phyloP scores from a whole-genome alignment of 2,329 filamentous ascomycete genomes.

The Pyrenophora teres region DNA sequence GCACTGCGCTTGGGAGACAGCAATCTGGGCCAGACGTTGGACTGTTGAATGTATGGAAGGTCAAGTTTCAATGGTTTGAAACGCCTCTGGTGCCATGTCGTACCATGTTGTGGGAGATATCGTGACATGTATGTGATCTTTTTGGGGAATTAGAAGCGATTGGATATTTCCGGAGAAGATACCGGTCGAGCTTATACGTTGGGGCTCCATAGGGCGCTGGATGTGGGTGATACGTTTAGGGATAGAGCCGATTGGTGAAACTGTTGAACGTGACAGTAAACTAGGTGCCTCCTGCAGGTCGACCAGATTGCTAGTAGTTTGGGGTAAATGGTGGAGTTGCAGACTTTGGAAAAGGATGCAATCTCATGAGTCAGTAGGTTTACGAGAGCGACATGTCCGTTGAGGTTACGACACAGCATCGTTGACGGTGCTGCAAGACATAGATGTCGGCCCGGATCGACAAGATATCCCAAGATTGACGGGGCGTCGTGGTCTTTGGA shows the following conservation, averaged over 20 bases:
- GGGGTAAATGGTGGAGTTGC: constrained; percentile 1
- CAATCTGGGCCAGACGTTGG: constrained; percentile 1
- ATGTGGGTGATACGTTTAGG: constrained; percentile 11
- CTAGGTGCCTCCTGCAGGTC: constrained; percentile 3
- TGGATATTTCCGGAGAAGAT: constrained; percentile 8
- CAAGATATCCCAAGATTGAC: constrained; percentile 9
- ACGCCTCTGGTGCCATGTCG: constrained; percentile 10
- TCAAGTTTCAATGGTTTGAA: constrained; percentile 11
- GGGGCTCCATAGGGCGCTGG: neutral
- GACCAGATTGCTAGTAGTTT: constrained; percentile 9
- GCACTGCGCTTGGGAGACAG: constrained; percentile 2
- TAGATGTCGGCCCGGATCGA: constrained; percentile 9
- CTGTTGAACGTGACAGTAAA: constrained; percentile 13
- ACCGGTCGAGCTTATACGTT: constrained; percentile 16
- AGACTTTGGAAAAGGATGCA: constrained; percentile 1
- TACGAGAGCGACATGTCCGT: constrained; percentile 4
- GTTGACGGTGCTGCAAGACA: neutral
- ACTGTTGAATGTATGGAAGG: neutral
- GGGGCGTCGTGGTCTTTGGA: constrained; percentile 17
- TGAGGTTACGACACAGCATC: neutral
- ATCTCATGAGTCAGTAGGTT: constrained; percentile 8
- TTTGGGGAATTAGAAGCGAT: constrained; percentile 4
- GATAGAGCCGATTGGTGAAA: constrained; percentile 24
- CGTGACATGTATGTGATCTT: constrained; percentile 1
- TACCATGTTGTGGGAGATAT: constrained; percentile 5